These are phyloP conservation scores for Xylariomycetidae sp. DNA, from an alignment of 2,329 filamentous ascomycete species.

Conservation along the genomic window DNA sequence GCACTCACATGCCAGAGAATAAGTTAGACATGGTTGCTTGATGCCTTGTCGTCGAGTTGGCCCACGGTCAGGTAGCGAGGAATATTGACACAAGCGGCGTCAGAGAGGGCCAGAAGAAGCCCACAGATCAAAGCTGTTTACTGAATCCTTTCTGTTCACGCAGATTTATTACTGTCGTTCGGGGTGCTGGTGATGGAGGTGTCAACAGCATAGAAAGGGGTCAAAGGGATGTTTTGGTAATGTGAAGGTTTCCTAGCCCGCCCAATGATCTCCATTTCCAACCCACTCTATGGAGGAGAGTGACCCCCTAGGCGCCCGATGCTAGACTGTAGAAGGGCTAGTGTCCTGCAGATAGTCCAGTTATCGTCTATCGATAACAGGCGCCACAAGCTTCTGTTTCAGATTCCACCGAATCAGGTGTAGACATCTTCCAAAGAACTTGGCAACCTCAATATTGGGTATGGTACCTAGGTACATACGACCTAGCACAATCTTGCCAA, in stretches of 20 bases:
- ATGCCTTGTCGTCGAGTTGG: too few relatives aligned
- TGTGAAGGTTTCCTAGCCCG: conserved; percentile 15
- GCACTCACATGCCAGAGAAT: conserved; percentile 58
- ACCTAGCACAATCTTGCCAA: too few relatives aligned
- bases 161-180: too few relatives aligned
- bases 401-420: too few relatives aligned
- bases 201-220: conserved; percentile 14
- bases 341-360: too few relatives aligned
- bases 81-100: conserved; percentile 5
- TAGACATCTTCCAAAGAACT: too few relatives aligned
- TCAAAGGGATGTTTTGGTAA: conserved; percentile 14
- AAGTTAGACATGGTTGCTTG: conserved; percentile 51
- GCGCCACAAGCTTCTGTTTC: too few relatives aligned
- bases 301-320: conserved; percentile 10
- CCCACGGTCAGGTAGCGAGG: conserved; percentile 7
- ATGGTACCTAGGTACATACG: too few relatives aligned
- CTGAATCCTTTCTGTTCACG: too few relatives aligned
- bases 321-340: too few relatives aligned
- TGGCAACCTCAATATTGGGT: too few relatives aligned
- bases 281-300: conserved; percentile 21
- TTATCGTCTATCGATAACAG: too few relatives aligned
- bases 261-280: conserved; percentile 16
- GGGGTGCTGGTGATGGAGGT: conserved; percentile 2
- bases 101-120: conserved; percentile 7
- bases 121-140: conserved; percentile 7